These are phyloP conservation scores for Flaveria trinervia DNA, from an alignment of 129 eudicot species.

Conservation along the genomic window DNA sequence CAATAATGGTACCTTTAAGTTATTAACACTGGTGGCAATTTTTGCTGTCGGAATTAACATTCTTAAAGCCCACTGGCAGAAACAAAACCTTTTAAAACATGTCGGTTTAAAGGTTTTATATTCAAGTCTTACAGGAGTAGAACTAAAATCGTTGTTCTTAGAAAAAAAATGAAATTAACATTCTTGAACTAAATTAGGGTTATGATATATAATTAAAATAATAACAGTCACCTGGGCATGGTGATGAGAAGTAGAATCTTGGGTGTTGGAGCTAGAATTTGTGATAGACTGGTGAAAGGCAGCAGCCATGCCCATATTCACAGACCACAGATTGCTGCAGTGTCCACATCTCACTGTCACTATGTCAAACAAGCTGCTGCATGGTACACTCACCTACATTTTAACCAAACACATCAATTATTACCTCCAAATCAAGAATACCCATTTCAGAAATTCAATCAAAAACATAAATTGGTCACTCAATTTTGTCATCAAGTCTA, in stretches of 20 bases:
- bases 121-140: no score
- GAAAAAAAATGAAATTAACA: background rate
- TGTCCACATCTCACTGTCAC: conserved; percentile 99
- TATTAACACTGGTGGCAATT: background rate
- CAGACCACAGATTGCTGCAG: conserved; percentile 93
- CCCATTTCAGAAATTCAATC: conserved; percentile 33
- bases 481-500: conserved; percentile 32
- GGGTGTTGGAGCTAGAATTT: conserved; percentile 39
- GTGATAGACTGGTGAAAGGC: conserved; percentile 68
- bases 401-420: conserved; percentile 32
- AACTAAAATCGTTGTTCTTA: no score
- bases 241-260: conserved; percentile 39
- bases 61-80: no score
- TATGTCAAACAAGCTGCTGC: conserved; percentile 78
- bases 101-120: no score
- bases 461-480: conserved; percentile 8
- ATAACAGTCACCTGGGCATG: conserved; percentile 31
- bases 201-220: conserved; percentile 3
- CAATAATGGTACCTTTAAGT: background rate
- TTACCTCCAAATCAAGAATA: conserved; percentile 30
- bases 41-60: background rate
- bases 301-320: conserved; percentile 80
- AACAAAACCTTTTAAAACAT: no score
- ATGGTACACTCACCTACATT: conserved; percentile 94
- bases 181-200: conserved; percentile 7